These are phyloP conservation scores for Arthrinium phaeospermum DNA, from an alignment of 2,329 filamentous ascomycete genomes.

Conservation along the genomic window DNA sequence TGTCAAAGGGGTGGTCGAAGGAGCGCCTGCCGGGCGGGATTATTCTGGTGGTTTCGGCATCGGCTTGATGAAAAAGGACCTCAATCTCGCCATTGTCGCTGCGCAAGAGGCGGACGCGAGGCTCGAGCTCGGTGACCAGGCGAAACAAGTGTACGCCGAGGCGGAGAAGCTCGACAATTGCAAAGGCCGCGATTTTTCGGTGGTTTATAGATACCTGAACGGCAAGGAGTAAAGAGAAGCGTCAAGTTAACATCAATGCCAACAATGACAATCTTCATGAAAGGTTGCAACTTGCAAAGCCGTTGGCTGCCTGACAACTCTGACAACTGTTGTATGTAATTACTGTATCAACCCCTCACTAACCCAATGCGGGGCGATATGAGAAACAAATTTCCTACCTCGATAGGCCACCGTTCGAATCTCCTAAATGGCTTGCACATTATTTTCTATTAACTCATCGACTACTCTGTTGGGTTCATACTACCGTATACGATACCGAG, in stretches of 20 bases:
- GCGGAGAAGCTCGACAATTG: slow-evolving; percentile 66
- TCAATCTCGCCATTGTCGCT: slow-evolving; percentile 74
- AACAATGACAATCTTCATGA: background rate
- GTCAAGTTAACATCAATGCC: background rate
- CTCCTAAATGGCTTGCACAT: background rate
- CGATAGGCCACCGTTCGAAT: background rate
- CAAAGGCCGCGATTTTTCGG: slow-evolving; percentile 78
- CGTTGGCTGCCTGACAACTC: background rate
- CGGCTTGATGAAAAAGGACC: slow-evolving; percentile 80
- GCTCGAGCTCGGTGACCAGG: slow-evolving; percentile 68
- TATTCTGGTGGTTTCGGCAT: slow-evolving; percentile 82
- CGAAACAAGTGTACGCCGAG: slow-evolving; percentile 70
- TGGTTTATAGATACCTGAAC: slow-evolving; percentile 76
- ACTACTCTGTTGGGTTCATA: background rate
- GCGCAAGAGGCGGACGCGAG: slow-evolving; percentile 70
- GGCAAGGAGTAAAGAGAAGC: slow-evolving; percentile 49
- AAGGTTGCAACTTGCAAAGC: background rate
- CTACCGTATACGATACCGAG: background rate
- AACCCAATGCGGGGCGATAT: background rate
- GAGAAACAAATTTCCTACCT: background rate
- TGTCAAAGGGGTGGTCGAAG: slow-evolving; percentile 80
- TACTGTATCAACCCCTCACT: background rate
- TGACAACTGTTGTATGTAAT: background rate
- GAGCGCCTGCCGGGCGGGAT: slow-evolving; percentile 75
- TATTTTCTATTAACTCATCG: background rate